Evolutionary conservation across 345 rosid genomes (phyloP).

Genomic region (Cardamine chenopodiifolia): DNA sequence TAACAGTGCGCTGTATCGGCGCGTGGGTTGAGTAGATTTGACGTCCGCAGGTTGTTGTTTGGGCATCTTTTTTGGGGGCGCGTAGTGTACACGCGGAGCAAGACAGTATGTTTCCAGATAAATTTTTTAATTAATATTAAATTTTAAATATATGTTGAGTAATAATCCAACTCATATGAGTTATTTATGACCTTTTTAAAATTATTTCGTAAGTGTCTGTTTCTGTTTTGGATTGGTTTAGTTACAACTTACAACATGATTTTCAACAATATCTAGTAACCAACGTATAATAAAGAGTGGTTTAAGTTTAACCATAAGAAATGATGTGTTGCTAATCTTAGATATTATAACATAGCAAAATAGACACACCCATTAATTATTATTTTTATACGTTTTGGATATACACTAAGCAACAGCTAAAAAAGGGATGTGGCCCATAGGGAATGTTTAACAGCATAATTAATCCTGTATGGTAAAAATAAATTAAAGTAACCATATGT

Average conservation of each 20-base stretch:
- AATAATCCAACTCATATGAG: slow-evolving; percentile 42
- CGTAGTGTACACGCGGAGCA: slow-evolving; percentile 31
- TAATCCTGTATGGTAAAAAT: neutral
- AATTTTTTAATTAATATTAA: neutral
- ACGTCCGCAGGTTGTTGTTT: slow-evolving; percentile 41
- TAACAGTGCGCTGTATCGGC: slow-evolving; percentile 23
- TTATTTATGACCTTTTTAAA: neutral
- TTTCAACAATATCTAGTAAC: neutral
- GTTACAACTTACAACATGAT: slow-evolving; percentile 13
- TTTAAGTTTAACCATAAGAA: neutral
- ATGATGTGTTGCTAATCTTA: neutral
- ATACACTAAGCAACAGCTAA: neutral
- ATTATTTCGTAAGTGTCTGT: slow-evolving; percentile 17
- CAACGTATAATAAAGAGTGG: neutral
- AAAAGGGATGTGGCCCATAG: neutral
- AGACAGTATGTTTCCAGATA: slow-evolving; percentile 16
- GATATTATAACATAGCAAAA: neutral
- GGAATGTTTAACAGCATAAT: neutral
- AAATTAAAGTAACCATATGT: neutral
- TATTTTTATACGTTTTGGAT: neutral
- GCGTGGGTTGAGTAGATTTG: slow-evolving; percentile 3
- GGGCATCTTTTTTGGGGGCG: slow-evolving; percentile 36
- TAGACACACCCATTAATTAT: neutral
- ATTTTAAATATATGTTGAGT: neutral
- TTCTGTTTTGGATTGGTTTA: slow-evolving; percentile 28